phyloP scores from a whole-genome alignment of 306 rosid genomes.

The Erythrophleum fordii region DNA sequence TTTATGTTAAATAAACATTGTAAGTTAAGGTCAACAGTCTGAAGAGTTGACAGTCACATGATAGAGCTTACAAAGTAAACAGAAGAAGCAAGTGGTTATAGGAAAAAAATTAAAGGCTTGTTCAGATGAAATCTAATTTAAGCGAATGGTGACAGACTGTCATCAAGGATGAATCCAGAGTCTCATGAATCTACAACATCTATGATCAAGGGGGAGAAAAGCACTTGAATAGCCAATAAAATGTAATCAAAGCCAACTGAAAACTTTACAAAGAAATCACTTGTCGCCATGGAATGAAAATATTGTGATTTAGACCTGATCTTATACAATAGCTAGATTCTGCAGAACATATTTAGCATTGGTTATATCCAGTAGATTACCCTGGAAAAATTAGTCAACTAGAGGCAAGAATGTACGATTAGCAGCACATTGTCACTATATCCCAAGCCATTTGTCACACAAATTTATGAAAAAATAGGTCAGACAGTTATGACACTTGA shows the following conservation, averaged over 20 bases:
- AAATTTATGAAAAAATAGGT: slow-evolving; percentile 1
- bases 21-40: slow-evolving; percentile 19
- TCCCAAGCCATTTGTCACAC: slow-evolving; percentile 19
- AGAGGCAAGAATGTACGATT: slow-evolving; percentile 2
- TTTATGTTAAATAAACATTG: slow-evolving; percentile 15
- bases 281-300: slow-evolving; percentile 3
- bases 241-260: slow-evolving; percentile 5
- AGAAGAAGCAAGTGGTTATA: slow-evolving; percentile 12
- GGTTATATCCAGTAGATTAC: slow-evolving; percentile 26
- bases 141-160: background rate
- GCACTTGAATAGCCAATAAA: background rate
- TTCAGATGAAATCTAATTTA: slow-evolving; percentile 1
- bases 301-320: slow-evolving; percentile 23
- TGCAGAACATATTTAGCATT: slow-evolving; percentile 11
- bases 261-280: background rate
- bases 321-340: slow-evolving; percentile 1
- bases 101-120: background rate
- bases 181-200: background rate
- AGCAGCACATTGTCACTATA: slow-evolving; percentile 11
- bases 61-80: slow-evolving; percentile 1
- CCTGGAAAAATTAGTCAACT: slow-evolving; percentile 16
- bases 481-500: slow-evolving; percentile 17
- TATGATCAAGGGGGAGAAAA: slow-evolving; percentile 2
- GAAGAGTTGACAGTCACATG: slow-evolving; percentile 5
- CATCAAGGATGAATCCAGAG: slow-evolving; percentile 25